Conservation (phyloP, 768 basidiomycete genomes). For the Tulasnella sp. region DNA sequence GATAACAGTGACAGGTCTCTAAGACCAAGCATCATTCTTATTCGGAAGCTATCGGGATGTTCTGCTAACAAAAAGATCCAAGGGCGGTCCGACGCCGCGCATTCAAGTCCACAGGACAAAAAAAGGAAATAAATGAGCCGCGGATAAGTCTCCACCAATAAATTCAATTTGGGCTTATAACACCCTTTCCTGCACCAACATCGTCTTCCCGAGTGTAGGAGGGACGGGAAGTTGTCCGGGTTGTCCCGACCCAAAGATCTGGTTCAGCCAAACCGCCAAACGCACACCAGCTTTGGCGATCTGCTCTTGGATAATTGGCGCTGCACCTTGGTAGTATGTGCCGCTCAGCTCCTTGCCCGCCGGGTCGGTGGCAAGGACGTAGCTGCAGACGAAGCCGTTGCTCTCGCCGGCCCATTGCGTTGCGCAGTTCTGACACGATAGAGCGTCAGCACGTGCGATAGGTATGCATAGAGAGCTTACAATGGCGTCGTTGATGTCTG, state of each 20-base stretch:
- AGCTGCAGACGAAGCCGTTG: slow-evolving; percentile 1
- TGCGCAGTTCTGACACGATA: neutral
- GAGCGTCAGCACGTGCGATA: neutral
- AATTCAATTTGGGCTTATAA: neutral
- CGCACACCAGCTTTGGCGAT: slow-evolving; percentile 6
- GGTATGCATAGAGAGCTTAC: neutral
- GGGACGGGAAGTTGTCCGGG: neutral
- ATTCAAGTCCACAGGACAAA: too few species aligned
- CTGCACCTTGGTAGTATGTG: neutral
- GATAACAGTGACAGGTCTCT: neutral
- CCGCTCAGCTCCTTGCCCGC: neutral
- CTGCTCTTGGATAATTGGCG: slow-evolving; percentile 10
- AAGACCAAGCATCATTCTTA: neutral
- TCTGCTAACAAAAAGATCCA: too few species aligned
- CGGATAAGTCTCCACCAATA: too few species aligned
- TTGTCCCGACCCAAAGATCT: slow-evolving; percentile 1
- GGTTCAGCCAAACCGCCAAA: slow-evolving; percentile 12
- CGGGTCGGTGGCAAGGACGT: neutral
- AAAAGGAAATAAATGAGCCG: too few species aligned
- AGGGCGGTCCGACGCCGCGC: too few species aligned
- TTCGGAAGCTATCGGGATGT: too few species aligned
- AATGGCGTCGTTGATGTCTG: neutral
- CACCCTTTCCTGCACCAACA: neutral
- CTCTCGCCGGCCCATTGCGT: slow-evolving; percentile 2
- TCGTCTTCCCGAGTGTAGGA: neutral